phyloP scores from a whole-genome alignment of 2,329 filamentous ascomycete genomes.

The Myriosclerotinia duriaeana region DNA sequence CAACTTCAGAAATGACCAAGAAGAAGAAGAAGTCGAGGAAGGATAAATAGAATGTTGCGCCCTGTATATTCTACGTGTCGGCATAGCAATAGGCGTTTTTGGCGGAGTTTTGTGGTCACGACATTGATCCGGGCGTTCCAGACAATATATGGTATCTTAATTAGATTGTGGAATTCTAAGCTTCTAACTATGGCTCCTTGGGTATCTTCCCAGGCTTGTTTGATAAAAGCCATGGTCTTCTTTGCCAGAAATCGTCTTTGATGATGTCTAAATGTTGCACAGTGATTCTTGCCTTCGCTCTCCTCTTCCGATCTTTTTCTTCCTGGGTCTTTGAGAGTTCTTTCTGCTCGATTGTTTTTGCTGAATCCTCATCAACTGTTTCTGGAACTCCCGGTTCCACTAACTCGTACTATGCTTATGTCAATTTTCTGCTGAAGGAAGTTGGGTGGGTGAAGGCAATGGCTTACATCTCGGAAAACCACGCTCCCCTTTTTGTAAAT shows the following conservation, averaged over 20 bases:
- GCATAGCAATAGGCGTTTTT: conserved; percentile 32
- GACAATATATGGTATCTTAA: conserved; percentile 25
- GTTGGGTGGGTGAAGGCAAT: neutral
- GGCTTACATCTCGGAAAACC: conserved; percentile 66
- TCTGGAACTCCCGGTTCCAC: conserved; percentile 54
- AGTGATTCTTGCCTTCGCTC: conserved; percentile 75
- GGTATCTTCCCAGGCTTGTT: conserved; percentile 70
- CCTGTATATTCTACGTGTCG: conserved; percentile 17
- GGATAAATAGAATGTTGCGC: conserved; percentile 18
- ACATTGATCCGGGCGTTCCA: conserved; percentile 25
- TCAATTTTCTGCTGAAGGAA: conserved; percentile 16
- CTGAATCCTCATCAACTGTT: conserved; percentile 49
- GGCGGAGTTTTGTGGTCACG: conserved; percentile 26
- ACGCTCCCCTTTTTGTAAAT: conserved; percentile 94
- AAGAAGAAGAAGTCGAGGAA: conserved; percentile 40
- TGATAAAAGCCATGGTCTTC: conserved; percentile 78
- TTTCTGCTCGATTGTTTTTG: conserved; percentile 50
- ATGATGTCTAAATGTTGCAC: conserved; percentile 92
- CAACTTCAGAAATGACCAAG: conserved; percentile 35
- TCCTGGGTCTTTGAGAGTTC: conserved; percentile 73
- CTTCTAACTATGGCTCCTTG: conserved; percentile 47
- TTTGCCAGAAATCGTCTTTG: conserved; percentile 90
- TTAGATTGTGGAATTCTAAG: conserved; percentile 24
- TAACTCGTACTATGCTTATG: conserved; percentile 60
- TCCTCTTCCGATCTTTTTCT: conserved; percentile 79